phyloP scores from a whole-genome alignment of 495 filamentous ascomycete genomes.

The Talaromyces ruber region DNA sequence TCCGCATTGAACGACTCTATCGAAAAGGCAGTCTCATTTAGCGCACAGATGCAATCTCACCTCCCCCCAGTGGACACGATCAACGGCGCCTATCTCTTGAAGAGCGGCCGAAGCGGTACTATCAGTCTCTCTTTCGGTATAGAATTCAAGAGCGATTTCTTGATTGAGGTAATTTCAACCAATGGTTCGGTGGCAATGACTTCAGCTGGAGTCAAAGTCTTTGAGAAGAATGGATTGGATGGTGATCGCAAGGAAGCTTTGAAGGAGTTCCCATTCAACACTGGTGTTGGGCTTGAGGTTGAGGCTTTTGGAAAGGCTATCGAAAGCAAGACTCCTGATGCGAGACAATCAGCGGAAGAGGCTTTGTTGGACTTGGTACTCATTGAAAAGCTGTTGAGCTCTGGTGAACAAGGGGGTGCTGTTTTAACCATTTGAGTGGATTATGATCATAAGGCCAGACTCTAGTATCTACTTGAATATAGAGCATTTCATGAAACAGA shows the following conservation, averaged over 20 bases:
- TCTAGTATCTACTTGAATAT: not conserved
- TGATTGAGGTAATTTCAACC: not conserved
- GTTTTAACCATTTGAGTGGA: not conserved
- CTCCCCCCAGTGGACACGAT: conserved; percentile 71
- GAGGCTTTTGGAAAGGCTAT: conserved; percentile 56
- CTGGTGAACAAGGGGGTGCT: conserved; percentile 49
- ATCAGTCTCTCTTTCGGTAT: conserved; percentile 51
- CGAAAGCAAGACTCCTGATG: conserved; percentile 35
- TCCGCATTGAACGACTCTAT: conserved; percentile 38
- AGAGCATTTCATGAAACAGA: not conserved
- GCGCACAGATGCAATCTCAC: conserved; percentile 54
- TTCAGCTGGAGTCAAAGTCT: conserved; percentile 46
- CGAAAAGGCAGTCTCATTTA: conserved; percentile 28
- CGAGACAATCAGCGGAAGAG: conserved; percentile 52
- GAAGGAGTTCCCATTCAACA: conserved; percentile 37
- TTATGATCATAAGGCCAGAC: not conserved
- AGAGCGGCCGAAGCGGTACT: conserved; percentile 44
- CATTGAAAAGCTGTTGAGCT: conserved; percentile 55
- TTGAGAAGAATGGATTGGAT: conserved; percentile 11
- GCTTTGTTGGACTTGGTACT: conserved; percentile 64
- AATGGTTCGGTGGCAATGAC: conserved; percentile 33
- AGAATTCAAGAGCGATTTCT: conserved; percentile 26
- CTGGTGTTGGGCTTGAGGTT: conserved; percentile 59
- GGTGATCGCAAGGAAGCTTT: conserved; percentile 25
- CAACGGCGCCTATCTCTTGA: conserved; percentile 48